These are phyloP conservation scores for Madurella fahalii DNA, from an alignment of 2,329 filamentous ascomycete species.

Conservation along the genomic window DNA sequence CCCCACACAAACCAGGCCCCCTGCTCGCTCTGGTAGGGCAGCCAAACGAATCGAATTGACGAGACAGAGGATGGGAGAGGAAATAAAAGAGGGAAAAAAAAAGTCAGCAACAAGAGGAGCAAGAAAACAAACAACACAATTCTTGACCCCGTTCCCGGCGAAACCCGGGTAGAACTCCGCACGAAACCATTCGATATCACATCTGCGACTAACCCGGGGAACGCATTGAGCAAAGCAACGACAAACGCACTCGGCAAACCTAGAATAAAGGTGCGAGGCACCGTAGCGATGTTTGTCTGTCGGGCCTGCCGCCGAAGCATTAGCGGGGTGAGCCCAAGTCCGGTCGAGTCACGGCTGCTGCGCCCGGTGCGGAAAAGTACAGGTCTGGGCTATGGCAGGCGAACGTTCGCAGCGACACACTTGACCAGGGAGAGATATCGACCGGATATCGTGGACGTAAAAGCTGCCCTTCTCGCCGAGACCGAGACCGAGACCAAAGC, in stretches of 20 bases:
- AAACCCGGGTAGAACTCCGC: neutral
- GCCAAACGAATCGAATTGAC: neutral
- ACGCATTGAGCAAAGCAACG: neutral
- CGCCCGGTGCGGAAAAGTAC: constrained; percentile 1
- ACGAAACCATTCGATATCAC: neutral
- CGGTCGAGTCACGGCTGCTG: constrained; percentile 3
- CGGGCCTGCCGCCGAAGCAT: constrained; percentile 33
- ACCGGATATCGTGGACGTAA: neutral
- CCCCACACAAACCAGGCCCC: neutral
- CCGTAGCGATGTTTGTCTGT: constrained; percentile 37
- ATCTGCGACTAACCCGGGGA: neutral
- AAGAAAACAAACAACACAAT: neutral
- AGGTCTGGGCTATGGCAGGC: neutral
- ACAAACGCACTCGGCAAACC: neutral
- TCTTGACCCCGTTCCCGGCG: neutral
- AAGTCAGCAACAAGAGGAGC: neutral
- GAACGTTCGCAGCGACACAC: neutral
- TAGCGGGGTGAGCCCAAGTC: neutral
- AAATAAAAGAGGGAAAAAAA: neutral
- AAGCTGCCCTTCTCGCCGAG: neutral
- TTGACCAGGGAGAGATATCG: neutral
- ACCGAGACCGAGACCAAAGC: neutral
- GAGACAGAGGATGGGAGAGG: neutral
- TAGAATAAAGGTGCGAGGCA: neutral
- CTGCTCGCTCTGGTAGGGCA: neutral